These are phyloP conservation scores for Sinapis alba DNA, from an alignment of 441 rosid species.

Conservation along the genomic window DNA sequence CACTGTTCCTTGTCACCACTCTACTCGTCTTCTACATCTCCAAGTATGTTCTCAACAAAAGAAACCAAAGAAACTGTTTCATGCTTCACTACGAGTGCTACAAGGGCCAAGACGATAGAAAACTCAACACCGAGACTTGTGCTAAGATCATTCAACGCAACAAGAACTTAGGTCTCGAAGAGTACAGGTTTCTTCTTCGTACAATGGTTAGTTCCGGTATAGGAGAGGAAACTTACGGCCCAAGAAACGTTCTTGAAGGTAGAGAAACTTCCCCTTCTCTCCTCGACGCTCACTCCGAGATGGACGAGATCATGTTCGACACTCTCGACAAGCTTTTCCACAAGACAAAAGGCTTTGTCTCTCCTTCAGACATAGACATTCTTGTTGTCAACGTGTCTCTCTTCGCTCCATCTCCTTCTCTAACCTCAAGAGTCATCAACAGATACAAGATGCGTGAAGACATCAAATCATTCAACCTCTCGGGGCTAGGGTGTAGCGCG, in stretches of 20 bases:
- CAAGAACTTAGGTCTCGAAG: slow-evolving; percentile 71
- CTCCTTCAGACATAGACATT: slow-evolving; percentile 58
- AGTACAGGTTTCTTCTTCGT: slow-evolving; percentile 81
- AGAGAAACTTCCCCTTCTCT: slow-evolving; percentile 22
- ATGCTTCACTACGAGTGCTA: slow-evolving; percentile 77
- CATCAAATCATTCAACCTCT: slow-evolving; percentile 58
- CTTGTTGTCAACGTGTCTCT: slow-evolving; percentile 63
- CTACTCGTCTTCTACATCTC: slow-evolving; percentile 44
- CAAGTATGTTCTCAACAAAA: slow-evolving; percentile 39
- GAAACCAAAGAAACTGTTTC: slow-evolving; percentile 63
- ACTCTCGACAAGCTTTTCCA: slow-evolving; percentile 54
- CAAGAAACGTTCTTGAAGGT: slow-evolving; percentile 44
- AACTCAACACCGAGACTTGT: slow-evolving; percentile 56
- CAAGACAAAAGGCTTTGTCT: slow-evolving; percentile 40
- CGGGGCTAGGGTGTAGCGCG: slow-evolving; percentile 84
- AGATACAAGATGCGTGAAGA: slow-evolving; percentile 65
- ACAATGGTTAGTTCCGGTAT: slow-evolving; percentile 82
- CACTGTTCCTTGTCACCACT: slow-evolving; percentile 40
- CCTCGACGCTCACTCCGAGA: slow-evolving; percentile 31
- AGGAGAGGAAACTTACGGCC: slow-evolving; percentile 82
- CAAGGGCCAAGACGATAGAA: slow-evolving; percentile 72
- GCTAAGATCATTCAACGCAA: slow-evolving; percentile 62
- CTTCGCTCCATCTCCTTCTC: slow-evolving; percentile 61
- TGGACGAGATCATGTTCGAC: slow-evolving; percentile 39
- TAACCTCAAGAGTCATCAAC: slow-evolving; percentile 58